Percentiles rank a stretch among this genome's conserved stretches.
Conservation (phyloP, 148 eudicot species). For the Vaccinium vitisidaea region DNA sequence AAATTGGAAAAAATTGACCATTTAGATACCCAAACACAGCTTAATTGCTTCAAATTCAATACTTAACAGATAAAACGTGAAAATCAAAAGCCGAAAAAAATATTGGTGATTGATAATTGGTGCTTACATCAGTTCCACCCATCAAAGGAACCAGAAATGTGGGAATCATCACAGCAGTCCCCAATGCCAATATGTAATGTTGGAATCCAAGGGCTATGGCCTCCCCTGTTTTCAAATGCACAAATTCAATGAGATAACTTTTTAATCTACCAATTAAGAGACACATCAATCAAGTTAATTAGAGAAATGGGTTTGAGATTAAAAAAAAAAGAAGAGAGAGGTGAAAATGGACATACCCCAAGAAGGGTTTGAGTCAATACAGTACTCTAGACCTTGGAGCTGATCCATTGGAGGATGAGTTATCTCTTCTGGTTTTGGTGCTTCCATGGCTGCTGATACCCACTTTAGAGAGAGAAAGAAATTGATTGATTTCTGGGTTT, state of each 20-base stretch:
- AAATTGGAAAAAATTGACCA: background rate
- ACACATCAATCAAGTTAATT: background rate
- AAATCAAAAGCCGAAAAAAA: background rate
- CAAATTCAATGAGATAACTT: background rate
- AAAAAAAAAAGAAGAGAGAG: background rate
- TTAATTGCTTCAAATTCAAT: background rate
- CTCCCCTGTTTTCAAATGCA: slow-evolving; percentile 64
- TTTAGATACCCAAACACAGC: background rate
- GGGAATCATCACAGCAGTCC: slow-evolving; percentile 95
- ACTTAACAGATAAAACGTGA: background rate
- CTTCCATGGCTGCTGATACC: slow-evolving; percentile 47
- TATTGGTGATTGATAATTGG: background rate
- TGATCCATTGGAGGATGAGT: slow-evolving; percentile 92
- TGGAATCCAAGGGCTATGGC: slow-evolving; percentile 87
- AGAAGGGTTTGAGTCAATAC: slow-evolving; percentile 96
- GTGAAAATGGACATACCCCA: slow-evolving; percentile 57
- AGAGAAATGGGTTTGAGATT: background rate
- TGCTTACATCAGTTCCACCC: slow-evolving; percentile 86
- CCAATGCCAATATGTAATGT: slow-evolving; percentile 83
- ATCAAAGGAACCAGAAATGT: slow-evolving; percentile 78
- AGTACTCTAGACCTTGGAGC: slow-evolving; percentile 94
- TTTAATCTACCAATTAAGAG: background rate
- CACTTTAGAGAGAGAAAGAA: slow-evolving; percentile 9
- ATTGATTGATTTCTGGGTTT: slow-evolving; percentile 13
- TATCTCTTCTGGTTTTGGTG: slow-evolving; percentile 75